These are phyloP conservation scores for Tympanopsis confertula DNA, from an alignment of 2,329 filamentous ascomycete genomes.

Conservation along the genomic window DNA sequence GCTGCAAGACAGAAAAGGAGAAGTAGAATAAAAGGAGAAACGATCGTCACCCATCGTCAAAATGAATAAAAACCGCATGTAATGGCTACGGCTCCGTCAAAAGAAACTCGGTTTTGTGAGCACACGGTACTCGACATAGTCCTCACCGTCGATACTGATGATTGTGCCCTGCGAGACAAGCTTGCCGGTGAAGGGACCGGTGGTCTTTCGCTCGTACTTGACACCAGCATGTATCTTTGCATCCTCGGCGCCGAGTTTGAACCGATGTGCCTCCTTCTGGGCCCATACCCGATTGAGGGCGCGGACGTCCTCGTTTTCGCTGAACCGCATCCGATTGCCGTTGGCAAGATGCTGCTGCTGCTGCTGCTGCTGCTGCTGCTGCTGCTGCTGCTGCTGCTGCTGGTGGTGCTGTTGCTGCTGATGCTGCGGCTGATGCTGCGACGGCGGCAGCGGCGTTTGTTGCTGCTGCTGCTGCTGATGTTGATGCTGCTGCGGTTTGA, in stretches of 20 bases:
- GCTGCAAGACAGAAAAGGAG: no score
- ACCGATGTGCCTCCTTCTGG: constrained; percentile 34
- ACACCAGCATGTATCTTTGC: constrained; percentile 45
- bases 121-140: constrained; percentile 56
- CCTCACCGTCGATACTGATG: constrained; percentile 53
- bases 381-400: constrained; percentile 14
- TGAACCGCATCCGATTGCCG: constrained; percentile 17
- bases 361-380: constrained; percentile 4
- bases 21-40: constrained; percentile 3
- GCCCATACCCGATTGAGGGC: constrained; percentile 44
- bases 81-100: constrained; percentile 13
- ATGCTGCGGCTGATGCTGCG: constrained; percentile 1
- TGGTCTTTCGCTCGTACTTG: constrained; percentile 51
- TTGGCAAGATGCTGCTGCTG: not conserved
- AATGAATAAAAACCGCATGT: not conserved
- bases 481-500: not conserved
- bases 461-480: not conserved
- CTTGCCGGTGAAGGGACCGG: constrained; percentile 48
- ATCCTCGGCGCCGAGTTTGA: constrained; percentile 30
- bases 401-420: constrained; percentile 3
- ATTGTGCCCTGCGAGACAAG: constrained; percentile 51
- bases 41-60: no score
- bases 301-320: constrained; percentile 30
- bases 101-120: constrained; percentile 53
- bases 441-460: constrained; percentile 13